phyloP scores from a whole-genome alignment of 2,329 filamentous ascomycete species.

The Talaromyces rugulosus region DNA sequence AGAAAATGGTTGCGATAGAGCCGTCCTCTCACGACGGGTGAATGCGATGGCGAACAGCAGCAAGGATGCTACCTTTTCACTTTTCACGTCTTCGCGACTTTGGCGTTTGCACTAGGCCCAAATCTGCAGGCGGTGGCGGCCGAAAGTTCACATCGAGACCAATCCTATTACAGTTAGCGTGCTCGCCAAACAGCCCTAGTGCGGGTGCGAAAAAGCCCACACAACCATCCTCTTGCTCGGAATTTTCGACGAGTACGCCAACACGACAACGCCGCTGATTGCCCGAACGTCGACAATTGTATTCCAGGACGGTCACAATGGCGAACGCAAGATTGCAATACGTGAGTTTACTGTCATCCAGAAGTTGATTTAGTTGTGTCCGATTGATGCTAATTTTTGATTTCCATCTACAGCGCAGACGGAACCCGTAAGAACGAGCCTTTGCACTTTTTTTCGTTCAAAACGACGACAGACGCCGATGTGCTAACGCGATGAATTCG shows the following conservation, averaged over 20 bases:
- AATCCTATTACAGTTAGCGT: slow-evolving; percentile 25
- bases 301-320: slow-evolving; percentile 48
- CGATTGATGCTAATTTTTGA: slow-evolving; percentile 24
- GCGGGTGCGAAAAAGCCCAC: slow-evolving; percentile 37
- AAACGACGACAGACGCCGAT: neutral
- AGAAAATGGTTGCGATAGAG: slow-evolving; percentile 5
- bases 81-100: slow-evolving; percentile 12
- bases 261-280: slow-evolving; percentile 38
- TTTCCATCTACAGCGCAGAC: slow-evolving; percentile 56
- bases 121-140: slow-evolving; percentile 30
- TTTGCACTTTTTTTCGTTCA: slow-evolving; percentile 1
- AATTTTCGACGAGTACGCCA: slow-evolving; percentile 41
- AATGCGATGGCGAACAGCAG: slow-evolving; percentile 8
- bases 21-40: slow-evolving; percentile 26
- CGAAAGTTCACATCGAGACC: slow-evolving; percentile 17
- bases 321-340: slow-evolving; percentile 50
- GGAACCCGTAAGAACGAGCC: slow-evolving; percentile 66
- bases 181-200: slow-evolving; percentile 37
- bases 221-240: slow-evolving; percentile 35
- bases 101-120: slow-evolving; percentile 6
- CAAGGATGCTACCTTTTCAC: slow-evolving; percentile 6
- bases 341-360: slow-evolving; percentile 28
- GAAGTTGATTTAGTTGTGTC: slow-evolving; percentile 2
- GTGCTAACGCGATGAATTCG: slow-evolving; percentile 30
- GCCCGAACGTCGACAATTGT: slow-evolving; percentile 34